Evolutionary conservation across 2,329 filamentous ascomycete species (phyloP), one percentile per base, ranked within the genome.

Genomic region (Talaromyces atroroseus): DNA sequence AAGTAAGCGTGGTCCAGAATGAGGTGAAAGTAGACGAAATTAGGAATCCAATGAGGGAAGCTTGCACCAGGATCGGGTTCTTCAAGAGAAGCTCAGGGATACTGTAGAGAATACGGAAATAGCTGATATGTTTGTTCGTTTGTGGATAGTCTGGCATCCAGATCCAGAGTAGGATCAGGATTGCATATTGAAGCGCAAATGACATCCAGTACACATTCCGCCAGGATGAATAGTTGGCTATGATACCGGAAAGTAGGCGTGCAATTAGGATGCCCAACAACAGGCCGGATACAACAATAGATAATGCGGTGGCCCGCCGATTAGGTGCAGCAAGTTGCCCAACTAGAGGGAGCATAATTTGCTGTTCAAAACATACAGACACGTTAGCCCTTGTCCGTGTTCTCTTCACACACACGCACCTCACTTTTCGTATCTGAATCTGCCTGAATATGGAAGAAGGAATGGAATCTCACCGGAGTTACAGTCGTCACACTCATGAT

Each of bases 121-220:
- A 92, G 58, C 82, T 82, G 0, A 83, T 82, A 1, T 75, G 72
- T 0, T 83, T 84, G 65, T 91, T 92, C 3, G 87, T 87, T 1
- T 82, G 80, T 0, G 89, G 90, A 62, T 94, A 94, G 68, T 92
- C 88, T 0, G 89, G 89, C 85, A 94, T 87, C 70, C 85, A 89
- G 46, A 84, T 67, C 75, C 82, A 92, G 5, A 92, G 80, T 0
- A 86, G 71, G 6, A 75, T 61, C 56, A 86, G 80, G 59, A 92
- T 85, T 8, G 83, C 65, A 63, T 83, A 86, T 70, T 94, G 89
- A 0, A 89, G 74, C 0, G 79, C 88, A 5, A 92, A 81, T 0
- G 87, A 81, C 59, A 92, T 76, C 87, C 88, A 92, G 75, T 91
- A 94, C 7, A 92, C 84, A 58, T 82, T 83, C 23, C 89, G 80